Evolutionary conservation across 2,329 filamentous ascomycete species (phyloP), one percentile per base, ranked within the genome.

Genomic region (Trichoderma koningii): DNA sequence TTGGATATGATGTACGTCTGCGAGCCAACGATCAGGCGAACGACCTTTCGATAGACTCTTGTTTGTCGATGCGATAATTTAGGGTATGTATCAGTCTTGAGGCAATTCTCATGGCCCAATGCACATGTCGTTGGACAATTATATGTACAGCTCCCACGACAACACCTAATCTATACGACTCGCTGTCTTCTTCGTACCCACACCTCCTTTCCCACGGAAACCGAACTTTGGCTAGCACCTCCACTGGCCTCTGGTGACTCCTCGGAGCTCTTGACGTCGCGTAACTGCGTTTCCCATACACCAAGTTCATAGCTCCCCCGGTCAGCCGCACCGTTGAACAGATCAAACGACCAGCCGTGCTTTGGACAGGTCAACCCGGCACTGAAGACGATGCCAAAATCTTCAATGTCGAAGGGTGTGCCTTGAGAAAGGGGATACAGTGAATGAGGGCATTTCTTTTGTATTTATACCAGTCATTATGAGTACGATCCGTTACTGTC

Each of bases 321-420:
- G 72, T 91, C 89, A 1, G 81, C 81, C 69, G 79, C 78, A 0
- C 89, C 89, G 0, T 87, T 85, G 60, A 86, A 84, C 2, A 91
- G 70, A 71, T 91, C 89, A 73, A 91, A 91, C 0, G 87, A 88
- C 89, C 89, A 91, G 5, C 80, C 85, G 67, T 91, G 88, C 68
- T 89, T 89, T 0, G 88, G 87, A 72, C 89, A 91, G 0, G 81
- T 83, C 3, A 91, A 76, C 0, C 87, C 89, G 0, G 85, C 81
- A 63, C 86, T 88, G 7, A 89, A 73, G 5, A 82, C 79, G 2
- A 89, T 76, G 0, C 89, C 88, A 71, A 90, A 91, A 66, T 91
- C 89, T 69, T 91, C 89, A 69, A 91, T 90, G 62, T 91, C 89
- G 65, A 90, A 90, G 0, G 87, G 79, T 0, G 76, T 82, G 0